Percentiles rank a stretch among this genome's conserved stretches.
Evolutionary conservation across 164 flowering plant species (phyloP).

Genomic region (Magnolia changhungtana): DNA sequence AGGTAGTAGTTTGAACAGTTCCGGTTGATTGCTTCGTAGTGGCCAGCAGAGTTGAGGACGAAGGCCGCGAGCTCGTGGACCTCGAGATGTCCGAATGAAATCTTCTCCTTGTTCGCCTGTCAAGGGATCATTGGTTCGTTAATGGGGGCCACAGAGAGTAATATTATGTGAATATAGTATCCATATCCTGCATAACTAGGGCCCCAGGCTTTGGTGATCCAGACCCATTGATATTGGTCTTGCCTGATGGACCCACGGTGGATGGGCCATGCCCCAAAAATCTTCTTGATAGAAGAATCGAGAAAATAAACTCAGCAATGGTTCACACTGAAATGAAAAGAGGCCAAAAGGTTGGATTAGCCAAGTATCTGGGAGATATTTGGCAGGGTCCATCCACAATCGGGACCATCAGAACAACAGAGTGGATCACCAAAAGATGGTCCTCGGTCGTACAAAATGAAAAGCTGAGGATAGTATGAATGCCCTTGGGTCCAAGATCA

Average conservation of each 20-base stretch:
- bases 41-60: slow-evolving; percentile 65
- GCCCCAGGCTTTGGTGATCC: not conserved
- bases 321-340: no score
- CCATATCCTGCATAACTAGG: no score
- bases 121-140: not conserved
- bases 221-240: not conserved
- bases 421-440: no score
- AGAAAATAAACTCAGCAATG: no score
- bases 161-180: no score
- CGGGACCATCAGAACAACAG: no score
- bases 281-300: not conserved
- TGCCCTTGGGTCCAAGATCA: no score
- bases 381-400: no score
- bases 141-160: not conserved
- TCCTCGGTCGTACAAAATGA: no score
- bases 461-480: no score
- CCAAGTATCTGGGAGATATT: no score
- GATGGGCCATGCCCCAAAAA: not conserved
- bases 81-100: slow-evolving; percentile 82
- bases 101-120: slow-evolving; percentile 94
- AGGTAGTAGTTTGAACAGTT: slow-evolving; percentile 78
- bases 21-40: slow-evolving; percentile 84
- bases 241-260: not conserved
- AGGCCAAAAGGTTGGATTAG: no score
- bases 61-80: slow-evolving; percentile 94